Base-by-base conservation (phyloP, 164 flowering plant species). In the Brasenia schreberi region DNA sequence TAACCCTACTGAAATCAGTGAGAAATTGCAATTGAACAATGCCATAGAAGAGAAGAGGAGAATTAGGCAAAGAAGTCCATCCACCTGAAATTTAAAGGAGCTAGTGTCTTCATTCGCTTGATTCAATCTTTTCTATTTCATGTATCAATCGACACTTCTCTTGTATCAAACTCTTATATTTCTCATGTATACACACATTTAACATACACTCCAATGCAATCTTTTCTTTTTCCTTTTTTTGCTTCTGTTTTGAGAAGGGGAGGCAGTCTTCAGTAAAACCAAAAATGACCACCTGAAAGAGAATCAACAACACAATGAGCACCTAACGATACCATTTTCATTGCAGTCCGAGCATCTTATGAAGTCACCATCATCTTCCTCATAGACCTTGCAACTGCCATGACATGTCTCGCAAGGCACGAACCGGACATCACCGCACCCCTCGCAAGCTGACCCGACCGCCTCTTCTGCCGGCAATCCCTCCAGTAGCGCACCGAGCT, bases 381-480 rank as follows among this genome's bases (percentile, higher is more conserved):
- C 81, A 64, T 76, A 91, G 1, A 94, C 70, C 69, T 91, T 94
- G 72, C 99, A 87, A 69, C 99, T 94, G 59, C 99, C 99, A 4
- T 80, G 81, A 67, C 99, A 94, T 5, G 81, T 83, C 65, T 87
- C 88, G 65, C 99, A 94, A 0, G 86, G 89, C 68, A 94, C 78
- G 73, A 94, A 94, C 78, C 96, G 80, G 9, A 88, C 68, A 71
- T 89, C 96, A 42, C 96, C 90, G 75, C 99, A 94, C 1, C 81
- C 82, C 63, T 81, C 93, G 73, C 97, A 94, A 14, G 68, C 81
- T 14, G 79, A 66, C 42, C 74, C 70, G 33, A 71, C 67, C 56
- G 70, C 78, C 44, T 76, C 85, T n/a, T 81, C 85, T 59, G 69
- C 65, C 72, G 42, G 64, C 68, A 84, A 81, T 5, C 80, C 75